phyloP scores from a whole-genome alignment of 2,329 filamentous ascomycete species.

The Ophiocordyceps camponoti-floridani region DNA sequence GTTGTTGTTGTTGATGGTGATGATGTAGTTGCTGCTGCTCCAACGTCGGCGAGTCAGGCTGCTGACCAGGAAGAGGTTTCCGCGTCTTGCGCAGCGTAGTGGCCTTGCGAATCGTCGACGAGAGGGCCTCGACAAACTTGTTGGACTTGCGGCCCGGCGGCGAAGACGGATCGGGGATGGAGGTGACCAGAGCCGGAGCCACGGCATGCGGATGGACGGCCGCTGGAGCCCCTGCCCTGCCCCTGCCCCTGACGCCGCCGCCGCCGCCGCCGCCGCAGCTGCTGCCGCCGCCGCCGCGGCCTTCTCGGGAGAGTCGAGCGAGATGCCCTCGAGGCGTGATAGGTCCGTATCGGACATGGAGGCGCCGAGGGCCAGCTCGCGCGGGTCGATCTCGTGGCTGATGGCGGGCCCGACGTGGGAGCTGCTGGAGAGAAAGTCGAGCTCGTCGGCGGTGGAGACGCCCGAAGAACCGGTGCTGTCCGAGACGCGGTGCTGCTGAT shows the following conservation, averaged over 20 bases:
- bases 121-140: conserved; percentile 22
- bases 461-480: conserved; percentile 16
- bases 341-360: conserved; percentile 30
- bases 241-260: not conserved
- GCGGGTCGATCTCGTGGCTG: conserved; percentile 13
- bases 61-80: conserved; percentile 7
- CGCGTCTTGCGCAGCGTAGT: conserved; percentile 14
- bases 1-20: not conserved
- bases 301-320: conserved; percentile 20
- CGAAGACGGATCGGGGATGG: conserved; percentile 13
- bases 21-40: conserved; percentile 4
- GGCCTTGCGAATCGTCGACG: conserved; percentile 22
- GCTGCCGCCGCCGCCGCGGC: not conserved
- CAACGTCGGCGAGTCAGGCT: conserved; percentile 12
- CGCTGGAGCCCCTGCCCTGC: no score
- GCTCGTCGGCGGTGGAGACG: conserved; percentile 17
- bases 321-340: conserved; percentile 27
- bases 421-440: conserved; percentile 17
- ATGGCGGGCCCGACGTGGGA: conserved; percentile 11
- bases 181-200: not conserved
- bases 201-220: not conserved
- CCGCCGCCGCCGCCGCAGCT: not conserved
- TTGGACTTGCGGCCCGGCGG: conserved; percentile 16
- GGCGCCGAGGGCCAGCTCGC: conserved; percentile 10
- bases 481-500: conserved; percentile 3